phyloP scores from a whole-genome alignment of 1,284 basidiomycete genomes.

The Microbotryomycetes sp. region DNA sequence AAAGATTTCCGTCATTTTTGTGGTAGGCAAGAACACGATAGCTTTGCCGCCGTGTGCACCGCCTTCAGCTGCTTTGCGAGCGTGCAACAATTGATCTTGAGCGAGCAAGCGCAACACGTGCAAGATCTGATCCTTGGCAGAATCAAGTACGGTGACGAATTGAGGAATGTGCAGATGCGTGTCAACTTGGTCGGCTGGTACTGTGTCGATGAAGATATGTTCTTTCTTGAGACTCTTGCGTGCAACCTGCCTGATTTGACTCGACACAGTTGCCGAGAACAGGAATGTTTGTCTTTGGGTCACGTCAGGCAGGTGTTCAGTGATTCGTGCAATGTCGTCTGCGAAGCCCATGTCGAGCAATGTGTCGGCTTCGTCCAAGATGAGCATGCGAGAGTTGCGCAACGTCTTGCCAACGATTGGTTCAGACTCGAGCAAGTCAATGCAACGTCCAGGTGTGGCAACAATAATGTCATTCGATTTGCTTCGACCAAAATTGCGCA shows the following conservation, averaged over 20 bases:
- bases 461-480: constrained; percentile 79
- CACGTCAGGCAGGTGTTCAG: constrained; percentile 58
- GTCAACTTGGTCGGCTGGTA: constrained; percentile 56
- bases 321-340: constrained; percentile 75
- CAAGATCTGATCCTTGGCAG: constrained; percentile 63
- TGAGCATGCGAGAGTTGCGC: constrained; percentile 57
- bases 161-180: constrained; percentile 74
- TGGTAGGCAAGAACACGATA: constrained; percentile 85
- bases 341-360: constrained; percentile 95
- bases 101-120: constrained; percentile 74
- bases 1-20: constrained; percentile 75
- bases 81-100: constrained; percentile 79
- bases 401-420: constrained; percentile 65
- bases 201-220: constrained; percentile 58
- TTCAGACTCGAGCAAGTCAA: constrained; percentile 67
- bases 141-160: constrained; percentile 67
- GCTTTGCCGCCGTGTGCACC: constrained; percentile 52
- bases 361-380: constrained; percentile 94
- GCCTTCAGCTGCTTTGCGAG: constrained; percentile 49
- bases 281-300: constrained; percentile 81
- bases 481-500: constrained; percentile 58
- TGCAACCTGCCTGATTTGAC: constrained; percentile 48
- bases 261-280: constrained; percentile 76
- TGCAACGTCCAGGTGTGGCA: constrained; percentile 82
- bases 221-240: constrained; percentile 54